Evolutionary conservation across 768 basidiomycete species (phyloP), one percentile per base, ranked within the genome.

Genomic region (Phanerodontia chrysosporium): DNA sequence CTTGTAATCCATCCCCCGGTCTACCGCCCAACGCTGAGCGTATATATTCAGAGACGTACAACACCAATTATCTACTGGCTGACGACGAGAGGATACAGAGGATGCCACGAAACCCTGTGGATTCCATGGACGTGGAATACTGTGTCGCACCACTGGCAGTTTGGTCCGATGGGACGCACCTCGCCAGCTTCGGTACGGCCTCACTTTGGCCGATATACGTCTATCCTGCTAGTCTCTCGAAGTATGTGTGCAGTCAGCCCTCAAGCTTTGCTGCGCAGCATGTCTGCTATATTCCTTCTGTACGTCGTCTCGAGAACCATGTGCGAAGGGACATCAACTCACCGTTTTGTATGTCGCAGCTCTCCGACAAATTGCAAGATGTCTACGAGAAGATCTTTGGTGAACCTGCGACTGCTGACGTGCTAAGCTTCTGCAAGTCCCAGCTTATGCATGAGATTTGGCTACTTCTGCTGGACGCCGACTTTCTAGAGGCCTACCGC

Each of bases 11-110:
- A 35, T 35, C 32, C 7, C 32, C 6, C 32, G 32, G 13, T 6
- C 60, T 66, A 71, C 76, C 1, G 65, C 68, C 14, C 74, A 79
- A 58, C 77, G 78, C 60, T 14, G 78, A 2, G 78, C 75, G 12
- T 80, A 79, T 63, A 71, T 82, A 24, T 78, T 77, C 0, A 65
- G 61, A 62, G 45, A n/a, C 52, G 9, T 61, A 61, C 51, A 52
- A 45, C 25, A 28, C 39, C 18, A 27, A 61, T 25, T 55, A 55
- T 1, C 57, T 61, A 56, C 49, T 58, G 1, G 49, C 51, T 13
- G 60, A 61, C 45, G 49, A 52, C n/a, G 42, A 16, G 16, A 57
- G 36, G 32, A 52, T 57, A 18, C 55, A 46, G 7, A 35, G 30
- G 21, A 29, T 24, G 45, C 59, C 59, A 13, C 49, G 36, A 25